Base-by-base conservation (phyloP, 73 alveolate genomes). In the Symbiodinium natans region DNA sequence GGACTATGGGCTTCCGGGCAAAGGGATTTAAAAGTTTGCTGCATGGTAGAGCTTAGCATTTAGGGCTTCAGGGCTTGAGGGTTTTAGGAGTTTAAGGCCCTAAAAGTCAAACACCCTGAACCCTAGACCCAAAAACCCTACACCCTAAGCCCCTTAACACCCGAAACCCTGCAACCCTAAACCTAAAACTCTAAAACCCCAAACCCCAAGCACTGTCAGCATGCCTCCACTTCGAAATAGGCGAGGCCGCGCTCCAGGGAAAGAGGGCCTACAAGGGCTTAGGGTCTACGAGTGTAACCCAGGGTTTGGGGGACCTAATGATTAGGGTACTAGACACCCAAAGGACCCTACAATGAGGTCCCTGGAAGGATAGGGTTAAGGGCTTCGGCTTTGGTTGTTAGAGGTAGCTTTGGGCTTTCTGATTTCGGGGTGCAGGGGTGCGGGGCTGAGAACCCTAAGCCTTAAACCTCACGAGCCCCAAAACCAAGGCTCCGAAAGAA, bases 241-340 rank as follows among this genome's bases (percentile, higher is more conserved):
- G 84, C 84, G 10, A 74, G 40, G 84, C 84, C 84, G 13, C 84
- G 41, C 42, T 74, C 84, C 84, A 74, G 84, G 31, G 84, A 74
- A 15, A 74, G 84, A 41, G 84, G 84, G 42, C 84, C 84, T 74
- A 31, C 63, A 17, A 31, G 38, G 8, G 46, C 23, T 31, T 9
- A 5, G 84, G 42, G 31, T 1, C 3, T 74, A 1, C 77, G 3
- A n/a, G n/a, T n/a, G n/a, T 63, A 25, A 46, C 6, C 75, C 75
- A 0, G 77, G 77, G 1, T 17, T 59, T 0, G 38, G 38, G 0
- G n/a, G n/a, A n/a, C n/a, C n/a, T n/a, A n/a, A n/a, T n/a, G n/a
- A n/a, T n/a, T n/a, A n/a, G n/a, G n/a, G n/a, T n/a, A n/a, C n/a
- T n/a, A n/a, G n/a, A n/a, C n/a, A n/a, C n/a, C n/a, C n/a, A n/a